Conservation (phyloP, 2,329 filamentous ascomycete genomes). For the Phyllosticta ampelicida region DNA sequence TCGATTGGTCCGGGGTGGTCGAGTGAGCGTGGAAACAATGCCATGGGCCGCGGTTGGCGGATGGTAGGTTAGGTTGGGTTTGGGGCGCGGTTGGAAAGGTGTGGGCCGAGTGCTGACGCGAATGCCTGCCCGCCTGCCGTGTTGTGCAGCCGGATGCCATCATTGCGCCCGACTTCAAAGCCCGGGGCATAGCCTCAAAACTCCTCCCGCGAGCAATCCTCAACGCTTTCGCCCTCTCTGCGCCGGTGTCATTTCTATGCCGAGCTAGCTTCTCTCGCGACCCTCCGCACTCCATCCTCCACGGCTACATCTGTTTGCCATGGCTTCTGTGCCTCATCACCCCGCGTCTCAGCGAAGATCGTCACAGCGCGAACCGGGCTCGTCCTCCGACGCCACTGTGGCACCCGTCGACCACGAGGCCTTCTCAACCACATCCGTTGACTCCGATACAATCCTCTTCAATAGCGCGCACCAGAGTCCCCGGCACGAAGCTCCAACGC, state of each 20-base stretch:
- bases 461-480: conserved; percentile 18
- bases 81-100: background rate
- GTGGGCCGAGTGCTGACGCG: background rate
- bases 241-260: background rate
- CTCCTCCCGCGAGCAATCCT: background rate
- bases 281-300: background rate
- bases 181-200: background rate
- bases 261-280: background rate
- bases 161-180: background rate
- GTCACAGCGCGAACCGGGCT: conserved; percentile 13
- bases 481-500: conserved; percentile 3
- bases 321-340: conserved; percentile 34
- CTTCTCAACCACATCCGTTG: conserved; percentile 31
- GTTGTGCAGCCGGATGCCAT: background rate
- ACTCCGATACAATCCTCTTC: conserved; percentile 37
- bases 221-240: background rate
- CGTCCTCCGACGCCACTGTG: conserved; percentile 13
- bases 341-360: conserved; percentile 26
- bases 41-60: background rate
- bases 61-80: background rate
- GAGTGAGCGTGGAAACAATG: background rate
- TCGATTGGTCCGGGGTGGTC: background rate
- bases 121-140: background rate
- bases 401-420: conserved; percentile 22
- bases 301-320: conserved; percentile 13